Percentiles rank a stretch among this genome's conserved stretches.
Evolutionary conservation across 208 protist genomes (phyloP).

Genomic region (Endotrypanum monterogeii): DNA sequence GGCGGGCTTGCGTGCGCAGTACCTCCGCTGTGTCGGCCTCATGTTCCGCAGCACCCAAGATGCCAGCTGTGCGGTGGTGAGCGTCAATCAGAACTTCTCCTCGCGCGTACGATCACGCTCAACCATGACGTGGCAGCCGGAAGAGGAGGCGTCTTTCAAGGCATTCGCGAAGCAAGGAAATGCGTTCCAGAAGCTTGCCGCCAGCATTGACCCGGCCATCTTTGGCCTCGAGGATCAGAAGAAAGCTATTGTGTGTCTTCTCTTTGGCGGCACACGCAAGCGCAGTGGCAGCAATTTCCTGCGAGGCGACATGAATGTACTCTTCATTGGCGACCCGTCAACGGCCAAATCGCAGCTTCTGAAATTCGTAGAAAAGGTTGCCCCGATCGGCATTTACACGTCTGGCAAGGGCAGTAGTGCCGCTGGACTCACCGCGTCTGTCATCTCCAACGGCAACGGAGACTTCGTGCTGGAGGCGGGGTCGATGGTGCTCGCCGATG

Average conservation of each 20-base stretch:
- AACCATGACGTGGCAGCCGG: constrained; percentile 78
- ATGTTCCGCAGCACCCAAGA: constrained; percentile 64
- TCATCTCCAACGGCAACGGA: constrained; percentile 88
- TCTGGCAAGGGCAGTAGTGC: constrained; percentile 99
- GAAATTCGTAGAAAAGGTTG: constrained; percentile 98
- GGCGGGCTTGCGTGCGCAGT: constrained; percentile 89
- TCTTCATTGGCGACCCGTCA: constrained; percentile 99
- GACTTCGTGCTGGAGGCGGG: constrained; percentile 99
- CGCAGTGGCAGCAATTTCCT: constrained; percentile 96
- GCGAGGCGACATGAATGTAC: constrained; percentile 99
- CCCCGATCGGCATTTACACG: constrained; percentile 99
- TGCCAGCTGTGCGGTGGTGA: constrained; percentile 50
- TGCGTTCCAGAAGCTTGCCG: constrained; percentile 95
- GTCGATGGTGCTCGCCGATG: constrained; percentile 99
- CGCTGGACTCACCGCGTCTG: constrained; percentile 98
- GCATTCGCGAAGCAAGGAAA: constrained; percentile 76
- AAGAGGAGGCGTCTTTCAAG: constrained; percentile 91
- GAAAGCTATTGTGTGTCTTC: constrained; percentile 93
- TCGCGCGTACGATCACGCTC: constrained; percentile 83
- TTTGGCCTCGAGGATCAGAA: constrained; percentile 99
- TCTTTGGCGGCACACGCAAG: constrained; percentile 99
- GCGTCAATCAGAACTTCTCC: constrained; percentile 91
- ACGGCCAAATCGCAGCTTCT: constrained; percentile 99
- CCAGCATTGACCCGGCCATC: constrained; percentile 98
- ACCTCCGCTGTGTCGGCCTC: constrained; percentile 86